Conservation (phyloP, 257 asterid genomes). For the Forsythia suspensa region DNA sequence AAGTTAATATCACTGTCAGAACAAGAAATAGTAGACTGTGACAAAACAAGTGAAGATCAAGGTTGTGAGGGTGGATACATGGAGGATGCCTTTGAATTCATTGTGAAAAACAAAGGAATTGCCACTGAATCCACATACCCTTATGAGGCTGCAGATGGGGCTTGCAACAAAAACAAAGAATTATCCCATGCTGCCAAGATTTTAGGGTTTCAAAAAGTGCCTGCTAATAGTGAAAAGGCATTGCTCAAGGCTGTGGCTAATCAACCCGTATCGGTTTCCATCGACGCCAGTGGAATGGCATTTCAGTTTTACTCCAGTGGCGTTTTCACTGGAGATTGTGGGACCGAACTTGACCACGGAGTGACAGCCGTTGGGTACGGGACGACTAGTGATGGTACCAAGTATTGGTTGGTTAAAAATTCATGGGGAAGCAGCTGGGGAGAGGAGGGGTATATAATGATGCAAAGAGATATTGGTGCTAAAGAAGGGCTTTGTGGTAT, state of each 20-base stretch:
- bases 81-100: constrained; percentile 42
- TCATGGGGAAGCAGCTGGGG: constrained; percentile 42
- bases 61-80: constrained; percentile 38
- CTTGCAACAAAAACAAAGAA: constrained; percentile 28
- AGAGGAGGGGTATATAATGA: constrained; percentile 28
- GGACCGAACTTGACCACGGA: constrained; percentile 38
- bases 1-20: constrained; percentile 32
- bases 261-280: constrained; percentile 44
- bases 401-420: constrained; percentile 41
- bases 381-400: constrained; percentile 17
- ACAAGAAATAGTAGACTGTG: constrained; percentile 40
- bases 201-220: constrained; percentile 29
- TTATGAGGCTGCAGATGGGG: constrained; percentile 26
- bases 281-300: constrained; percentile 30
- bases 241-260: constrained; percentile 37
- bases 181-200: constrained; percentile 28
- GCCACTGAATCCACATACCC: constrained; percentile 37
- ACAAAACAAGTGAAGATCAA: constrained; percentile 32
- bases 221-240: constrained; percentile 26
- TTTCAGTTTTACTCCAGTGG: constrained; percentile 37
- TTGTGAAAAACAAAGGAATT: constrained; percentile 31
- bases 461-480: constrained; percentile 32
- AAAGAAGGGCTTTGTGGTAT: constrained; percentile 43
- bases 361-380: constrained; percentile 38
- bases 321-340: constrained; percentile 34